Evolutionary conservation across 2,329 filamentous ascomycete genomes (phyloP), one percentile per base, ranked within the genome.

Genomic region (Cryphonectria naterciae): DNA sequence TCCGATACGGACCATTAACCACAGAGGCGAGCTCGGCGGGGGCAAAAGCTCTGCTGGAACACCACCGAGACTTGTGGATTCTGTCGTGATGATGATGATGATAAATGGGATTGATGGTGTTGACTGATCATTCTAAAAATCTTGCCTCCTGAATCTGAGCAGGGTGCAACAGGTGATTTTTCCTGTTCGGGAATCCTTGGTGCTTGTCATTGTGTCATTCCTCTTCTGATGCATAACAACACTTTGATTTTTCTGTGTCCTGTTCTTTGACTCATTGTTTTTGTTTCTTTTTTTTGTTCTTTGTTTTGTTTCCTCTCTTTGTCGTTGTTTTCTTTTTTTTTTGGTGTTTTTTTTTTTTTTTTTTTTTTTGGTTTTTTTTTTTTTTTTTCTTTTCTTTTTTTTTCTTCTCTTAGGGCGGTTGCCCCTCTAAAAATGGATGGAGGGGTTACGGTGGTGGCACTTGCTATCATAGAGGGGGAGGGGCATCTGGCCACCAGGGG

Each of bases 1-100:
- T 58, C 64, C 28, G 68, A 61, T 41, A 35, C 52, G 46, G 39
- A 25, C 32, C 43, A 49, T 19, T 49, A 22, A 22, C 43, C 8
- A 39, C 37, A 39, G 63, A 71, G 11, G 41, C 56, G 35, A 41
- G 49, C 66, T 67, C 67, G 66, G 66, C 69, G 58, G 68, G 68
- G 25, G 43, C 28, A 61, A 49, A 49, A 49, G 28, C 35, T 49
- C 37, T 70, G 56, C 62, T 62, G 49, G 60, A 68, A 43, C 46
- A 37, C 37, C n/a, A 43, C 54, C n/a, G 52, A 11, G 15, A 37
- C 32, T 28, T 52, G 68, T 64, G 35, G 35, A 43, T 35, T 28
- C 32, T 54, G 64, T 7, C 22, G 43, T 52, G 64, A 56, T 56
- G 25, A 56, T 56, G 52, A 56, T 56, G 52, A 17, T 56, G 52